Evolutionary conservation across 306 rosid genomes (phyloP).

Genomic region (Castanospermum australe): DNA sequence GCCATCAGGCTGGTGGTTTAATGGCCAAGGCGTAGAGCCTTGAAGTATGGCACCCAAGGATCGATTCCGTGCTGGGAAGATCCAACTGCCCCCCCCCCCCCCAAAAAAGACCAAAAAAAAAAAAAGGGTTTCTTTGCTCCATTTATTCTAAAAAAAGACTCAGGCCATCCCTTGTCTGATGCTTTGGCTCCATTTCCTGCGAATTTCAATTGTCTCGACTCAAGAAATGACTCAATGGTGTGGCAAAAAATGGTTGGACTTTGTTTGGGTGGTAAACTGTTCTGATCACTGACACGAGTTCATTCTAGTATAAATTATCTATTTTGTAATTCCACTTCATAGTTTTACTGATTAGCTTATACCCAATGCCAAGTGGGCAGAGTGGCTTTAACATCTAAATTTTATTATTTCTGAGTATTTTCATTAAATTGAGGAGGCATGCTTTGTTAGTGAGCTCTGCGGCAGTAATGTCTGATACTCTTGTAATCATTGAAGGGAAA

Average conservation of each 20-base stretch:
- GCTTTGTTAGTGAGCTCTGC: background rate
- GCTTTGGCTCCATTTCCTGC: background rate
- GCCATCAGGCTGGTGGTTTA: too few relatives aligned
- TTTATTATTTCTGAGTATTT: background rate
- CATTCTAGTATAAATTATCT: background rate
- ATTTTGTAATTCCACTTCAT: background rate
- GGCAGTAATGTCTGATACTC: background rate
- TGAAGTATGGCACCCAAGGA: too few relatives aligned
- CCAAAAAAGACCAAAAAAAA: too few relatives aligned
- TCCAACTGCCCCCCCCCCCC: too few relatives aligned
- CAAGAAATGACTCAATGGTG: background rate
- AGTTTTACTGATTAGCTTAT: background rate
- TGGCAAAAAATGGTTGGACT: background rate
- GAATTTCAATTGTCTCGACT: background rate
- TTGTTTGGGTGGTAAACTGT: background rate
- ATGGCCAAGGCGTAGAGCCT: too few relatives aligned
- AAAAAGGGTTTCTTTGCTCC: background rate
- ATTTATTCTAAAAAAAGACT: background rate
- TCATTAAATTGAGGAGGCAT: background rate
- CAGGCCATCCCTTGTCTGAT: background rate
- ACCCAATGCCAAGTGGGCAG: background rate
- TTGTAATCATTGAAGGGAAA: slow-evolving; percentile 50
- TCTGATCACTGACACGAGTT: background rate
- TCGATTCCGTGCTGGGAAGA: too few relatives aligned
- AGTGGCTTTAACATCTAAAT: background rate